These are phyloP conservation scores for Daldinia eschscholtzii DNA, from an alignment of 2,329 filamentous ascomycete species.

Conservation along the genomic window DNA sequence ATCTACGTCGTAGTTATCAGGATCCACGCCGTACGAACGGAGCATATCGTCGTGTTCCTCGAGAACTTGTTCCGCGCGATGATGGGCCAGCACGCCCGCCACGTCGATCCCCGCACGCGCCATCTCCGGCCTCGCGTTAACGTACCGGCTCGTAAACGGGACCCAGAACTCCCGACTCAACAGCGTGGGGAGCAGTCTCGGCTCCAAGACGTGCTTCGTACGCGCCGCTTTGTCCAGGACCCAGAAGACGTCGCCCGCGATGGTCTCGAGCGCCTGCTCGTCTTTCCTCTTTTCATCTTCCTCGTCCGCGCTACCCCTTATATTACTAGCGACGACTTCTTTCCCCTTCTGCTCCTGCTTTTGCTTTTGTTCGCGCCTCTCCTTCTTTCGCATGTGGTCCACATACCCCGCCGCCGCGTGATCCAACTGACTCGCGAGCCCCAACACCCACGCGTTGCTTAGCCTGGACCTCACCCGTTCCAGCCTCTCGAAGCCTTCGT, in stretches of 20 bases:
- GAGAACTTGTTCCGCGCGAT: constrained; percentile 26
- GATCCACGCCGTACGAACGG: constrained; percentile 34
- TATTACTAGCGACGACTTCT: background rate
- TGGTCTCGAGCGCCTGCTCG: constrained; percentile 28
- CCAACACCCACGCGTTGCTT: constrained; percentile 43
- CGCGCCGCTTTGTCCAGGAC: constrained; percentile 34
- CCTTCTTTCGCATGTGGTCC: constrained; percentile 21
- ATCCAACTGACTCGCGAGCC: constrained; percentile 47
- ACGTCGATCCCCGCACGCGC: constrained; percentile 48
- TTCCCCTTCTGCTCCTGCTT: background rate
- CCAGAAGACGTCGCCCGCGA: constrained; percentile 47
- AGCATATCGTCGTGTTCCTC: constrained; percentile 48
- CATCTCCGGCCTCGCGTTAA: constrained; percentile 34
- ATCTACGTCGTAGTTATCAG: background rate
- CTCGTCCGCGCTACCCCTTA: background rate
- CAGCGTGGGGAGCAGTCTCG: constrained; percentile 43
- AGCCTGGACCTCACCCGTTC: constrained; percentile 37
- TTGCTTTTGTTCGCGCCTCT: background rate
- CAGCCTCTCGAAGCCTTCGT: constrained; percentile 51
- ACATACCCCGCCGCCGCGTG: constrained; percentile 47
- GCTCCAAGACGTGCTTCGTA: constrained; percentile 14
- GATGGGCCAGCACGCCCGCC: constrained; percentile 32
- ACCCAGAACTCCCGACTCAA: constrained; percentile 47
- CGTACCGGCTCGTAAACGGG: constrained; percentile 41
- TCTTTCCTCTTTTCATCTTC: background rate